phyloP scores from a whole-genome alignment of 1,284 basidiomycete genomes.

The Austroboletus sp. region DNA sequence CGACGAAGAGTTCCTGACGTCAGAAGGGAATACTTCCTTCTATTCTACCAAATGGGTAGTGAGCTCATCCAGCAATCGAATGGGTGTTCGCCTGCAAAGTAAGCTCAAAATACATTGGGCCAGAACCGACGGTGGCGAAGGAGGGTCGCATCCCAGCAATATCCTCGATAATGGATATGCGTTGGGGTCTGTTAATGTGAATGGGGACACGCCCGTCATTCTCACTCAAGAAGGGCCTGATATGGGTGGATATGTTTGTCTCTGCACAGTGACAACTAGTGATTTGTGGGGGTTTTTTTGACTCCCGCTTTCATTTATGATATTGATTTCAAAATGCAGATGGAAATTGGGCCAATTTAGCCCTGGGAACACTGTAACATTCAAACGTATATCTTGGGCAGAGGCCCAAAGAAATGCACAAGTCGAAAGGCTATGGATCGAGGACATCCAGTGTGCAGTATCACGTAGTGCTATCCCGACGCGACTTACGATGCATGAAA shows the following conservation, averaged over 20 bases:
- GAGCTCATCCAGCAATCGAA: slow-evolving; percentile 53
- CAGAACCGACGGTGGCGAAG: slow-evolving; percentile 57
- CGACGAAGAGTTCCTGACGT: slow-evolving; percentile 51
- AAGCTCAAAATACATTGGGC: slow-evolving; percentile 50
- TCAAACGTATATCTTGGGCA: slow-evolving; percentile 43
- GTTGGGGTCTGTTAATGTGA: slow-evolving; percentile 55
- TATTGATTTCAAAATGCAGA: slow-evolving; percentile 29
- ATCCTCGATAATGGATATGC: slow-evolving; percentile 66
- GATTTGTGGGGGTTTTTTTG: slow-evolving; percentile 42
- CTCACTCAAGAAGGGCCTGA: slow-evolving; percentile 58
- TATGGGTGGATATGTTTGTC: slow-evolving; percentile 58
- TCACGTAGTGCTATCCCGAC: background rate
- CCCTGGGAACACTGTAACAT: slow-evolving; percentile 47
- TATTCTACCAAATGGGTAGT: slow-evolving; percentile 49
- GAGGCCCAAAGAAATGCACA: slow-evolving; percentile 31
- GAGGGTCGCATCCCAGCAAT: slow-evolving; percentile 67
- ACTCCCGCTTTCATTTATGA: background rate
- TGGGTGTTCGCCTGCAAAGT: slow-evolving; percentile 49
- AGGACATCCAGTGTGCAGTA: slow-evolving; percentile 20
- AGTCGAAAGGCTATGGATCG: slow-evolving; percentile 30
- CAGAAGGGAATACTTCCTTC: slow-evolving; percentile 43
- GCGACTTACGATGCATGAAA: background rate
- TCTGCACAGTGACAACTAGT: slow-evolving; percentile 47
- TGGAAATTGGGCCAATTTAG: slow-evolving; percentile 62
- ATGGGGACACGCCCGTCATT: slow-evolving; percentile 69